Evolutionary conservation across 169 alveolate species (phyloP).

Genomic region (Cryptosporidium muris): DNA sequence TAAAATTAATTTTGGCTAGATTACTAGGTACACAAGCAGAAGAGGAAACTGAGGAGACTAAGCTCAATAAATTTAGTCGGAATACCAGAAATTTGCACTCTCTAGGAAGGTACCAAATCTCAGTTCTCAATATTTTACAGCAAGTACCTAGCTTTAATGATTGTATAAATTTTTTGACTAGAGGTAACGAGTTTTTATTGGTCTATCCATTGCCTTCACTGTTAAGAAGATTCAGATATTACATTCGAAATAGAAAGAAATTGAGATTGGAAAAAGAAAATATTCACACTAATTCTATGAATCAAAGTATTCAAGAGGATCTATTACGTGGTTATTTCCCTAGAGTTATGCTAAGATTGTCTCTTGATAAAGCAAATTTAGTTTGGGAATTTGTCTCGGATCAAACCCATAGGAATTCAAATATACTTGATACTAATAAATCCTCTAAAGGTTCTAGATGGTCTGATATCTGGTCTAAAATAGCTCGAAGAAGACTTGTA

Average conservation of each 20-base stretch:
- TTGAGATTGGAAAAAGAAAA: not conserved
- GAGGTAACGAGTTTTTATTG: slow-evolving; percentile 46
- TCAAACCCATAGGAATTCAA: not conserved
- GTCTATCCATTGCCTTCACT: slow-evolving; percentile 39
- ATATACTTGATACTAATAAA: not conserved
- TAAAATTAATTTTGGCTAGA: slow-evolving; percentile 12
- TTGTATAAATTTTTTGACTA: slow-evolving; percentile 27
- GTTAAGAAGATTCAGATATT: slow-evolving; percentile 12
- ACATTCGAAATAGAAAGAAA: not conserved
- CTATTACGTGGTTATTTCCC: slow-evolving; percentile 36
- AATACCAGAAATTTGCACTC: not conserved
- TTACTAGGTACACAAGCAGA: slow-evolving; percentile 3
- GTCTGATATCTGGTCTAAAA: not conserved
- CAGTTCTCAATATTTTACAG: not conserved
- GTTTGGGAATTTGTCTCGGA: slow-evolving; percentile 1
- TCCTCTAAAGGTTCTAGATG: not conserved
- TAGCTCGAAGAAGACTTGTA: not conserved
- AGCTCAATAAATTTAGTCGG: not conserved
- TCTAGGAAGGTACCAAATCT: not conserved
- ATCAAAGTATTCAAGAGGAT: not conserved
- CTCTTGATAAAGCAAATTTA: slow-evolving; percentile 13
- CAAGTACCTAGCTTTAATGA: slow-evolving; percentile 10
- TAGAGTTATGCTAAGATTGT: slow-evolving; percentile 20
- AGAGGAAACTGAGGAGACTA: not conserved
- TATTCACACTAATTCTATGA: not conserved